Percentiles rank a stretch among this genome's conserved stretches.
phyloP scores from a whole-genome alignment of 176 grass and related monocot genomes.

The Lolium multiflorum region DNA sequence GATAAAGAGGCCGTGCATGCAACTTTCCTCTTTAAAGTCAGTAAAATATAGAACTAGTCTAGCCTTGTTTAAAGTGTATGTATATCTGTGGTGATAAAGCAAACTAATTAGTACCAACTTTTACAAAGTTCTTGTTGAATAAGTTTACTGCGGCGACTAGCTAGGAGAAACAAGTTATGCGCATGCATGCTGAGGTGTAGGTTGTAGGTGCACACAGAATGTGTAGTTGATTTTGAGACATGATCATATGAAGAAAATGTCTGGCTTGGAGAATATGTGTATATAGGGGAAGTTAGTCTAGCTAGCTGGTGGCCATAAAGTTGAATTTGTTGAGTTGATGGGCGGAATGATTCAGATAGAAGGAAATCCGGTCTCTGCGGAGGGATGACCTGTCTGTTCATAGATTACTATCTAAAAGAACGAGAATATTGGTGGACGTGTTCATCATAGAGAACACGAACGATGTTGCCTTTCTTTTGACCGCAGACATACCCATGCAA shows the following conservation, averaged over 20 bases:
- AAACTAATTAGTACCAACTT: not conserved
- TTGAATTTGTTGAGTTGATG: not conserved
- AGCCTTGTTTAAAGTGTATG: not conserved
- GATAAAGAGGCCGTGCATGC: constrained; percentile 47
- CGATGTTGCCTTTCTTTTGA: constrained; percentile 35
- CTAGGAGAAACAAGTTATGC: not conserved
- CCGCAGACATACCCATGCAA: not conserved
- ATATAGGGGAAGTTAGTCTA: not conserved
- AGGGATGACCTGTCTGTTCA: not conserved
- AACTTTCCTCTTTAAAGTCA: constrained; percentile 44
- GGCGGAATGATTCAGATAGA: constrained; percentile 3
- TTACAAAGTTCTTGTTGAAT: not conserved
- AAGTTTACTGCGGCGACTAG: not conserved
- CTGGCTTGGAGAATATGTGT: constrained; percentile 7
- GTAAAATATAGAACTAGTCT: constrained; percentile 8
- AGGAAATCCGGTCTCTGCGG: constrained; percentile 12
- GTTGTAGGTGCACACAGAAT: not conserved
- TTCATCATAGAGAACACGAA: not conserved
- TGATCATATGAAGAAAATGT: not conserved
- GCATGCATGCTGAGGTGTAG: not conserved
- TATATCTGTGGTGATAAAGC: not conserved
- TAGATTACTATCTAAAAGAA: not conserved
- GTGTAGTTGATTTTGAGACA: not conserved
- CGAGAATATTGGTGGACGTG: not conserved
- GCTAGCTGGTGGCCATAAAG: not conserved